These are phyloP conservation scores for Teratosphaeria viscida DNA, from an alignment of 2,329 filamentous ascomycete species.

Conservation along the genomic window DNA sequence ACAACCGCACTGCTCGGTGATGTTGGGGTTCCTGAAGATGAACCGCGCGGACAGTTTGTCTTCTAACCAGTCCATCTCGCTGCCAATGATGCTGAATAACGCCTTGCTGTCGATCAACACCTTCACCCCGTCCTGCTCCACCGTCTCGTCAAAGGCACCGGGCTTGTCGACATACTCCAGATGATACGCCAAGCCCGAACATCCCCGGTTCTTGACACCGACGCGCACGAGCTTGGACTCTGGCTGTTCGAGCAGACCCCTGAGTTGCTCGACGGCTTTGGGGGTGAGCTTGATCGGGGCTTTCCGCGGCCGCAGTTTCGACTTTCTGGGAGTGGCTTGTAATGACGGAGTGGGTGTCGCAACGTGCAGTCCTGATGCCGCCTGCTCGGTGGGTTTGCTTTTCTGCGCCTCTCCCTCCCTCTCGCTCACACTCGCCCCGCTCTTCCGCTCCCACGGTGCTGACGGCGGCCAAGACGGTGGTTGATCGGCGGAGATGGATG, in stretches of 20 bases:
- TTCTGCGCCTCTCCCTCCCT: constrained; percentile 59
- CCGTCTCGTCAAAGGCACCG: constrained; percentile 75
- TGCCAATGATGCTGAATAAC: constrained; percentile 93
- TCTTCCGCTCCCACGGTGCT: constrained; percentile 31
- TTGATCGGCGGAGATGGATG: constrained; percentile 47
- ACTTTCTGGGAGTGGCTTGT: constrained; percentile 43
- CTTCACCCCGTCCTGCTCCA: constrained; percentile 92
- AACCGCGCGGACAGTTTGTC: constrained; percentile 89
- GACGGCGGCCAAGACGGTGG: constrained; percentile 39
- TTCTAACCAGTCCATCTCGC: constrained; percentile 98
- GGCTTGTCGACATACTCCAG: constrained; percentile 92
- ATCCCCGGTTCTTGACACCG: constrained; percentile 86
- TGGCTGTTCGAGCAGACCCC: constrained; percentile 67
- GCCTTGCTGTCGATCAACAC: constrained; percentile 96
- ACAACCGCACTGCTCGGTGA: constrained; percentile 58
- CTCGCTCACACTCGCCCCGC: constrained; percentile 30
- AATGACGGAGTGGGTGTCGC: constrained; percentile 23
- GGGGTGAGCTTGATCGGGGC: constrained; percentile 82
- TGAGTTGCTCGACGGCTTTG: constrained; percentile 68
- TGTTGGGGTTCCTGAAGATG: constrained; percentile 94
- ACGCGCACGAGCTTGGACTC: constrained; percentile 89
- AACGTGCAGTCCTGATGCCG: constrained; percentile 24
- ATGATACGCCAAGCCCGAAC: constrained; percentile 86
- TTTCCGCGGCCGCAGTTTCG: constrained; percentile 70
- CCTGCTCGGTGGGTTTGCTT: constrained; percentile 34